Base-by-base conservation (phyloP, 129 eudicot genomes). In the Chrysanthemum seticuspe region DNA sequence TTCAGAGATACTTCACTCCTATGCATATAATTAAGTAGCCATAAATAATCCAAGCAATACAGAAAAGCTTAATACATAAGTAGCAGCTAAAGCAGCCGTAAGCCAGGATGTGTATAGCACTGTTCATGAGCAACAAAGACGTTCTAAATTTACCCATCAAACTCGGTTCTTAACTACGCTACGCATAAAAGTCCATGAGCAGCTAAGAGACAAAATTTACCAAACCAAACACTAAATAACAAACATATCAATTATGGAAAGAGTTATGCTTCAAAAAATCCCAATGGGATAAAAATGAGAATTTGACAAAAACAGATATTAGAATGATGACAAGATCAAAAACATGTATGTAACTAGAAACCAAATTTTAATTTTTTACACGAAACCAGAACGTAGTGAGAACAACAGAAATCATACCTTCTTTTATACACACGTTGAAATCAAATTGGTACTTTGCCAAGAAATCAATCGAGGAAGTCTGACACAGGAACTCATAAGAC, bases 401-500 rank as follows among this genome's bases (percentile, higher is more conserved):
- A 29, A 29, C 31, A 29, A 29, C 31, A 29, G 31, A 29, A 19
- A 62, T 25, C 8, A 8, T 79, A 95, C 99, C 99, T 84, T 95
- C 90, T 59, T 82, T 79, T 23, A 95, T 73, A 71, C 97, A 95
- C 70, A 76, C 4, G 50, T 95, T 95, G 84, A 95, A 95, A 87
- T 95, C 97, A 76, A 95, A 95, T 72, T 88, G 96, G 79, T 88
- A 85, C 78, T 79, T 85, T 2, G 99, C 93, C 91, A 95, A 85
- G 84, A 95, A 95, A 62, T 90, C 99, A 67, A 95, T 78, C 4
- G 99, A 95, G 16, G 85, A 72, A 64, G 99, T 90, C 82, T 95
- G 99, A 82, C 96, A 95, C 59, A 88, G 68, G 76, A 95, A 95
- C 83, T 90, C 97, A 72, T 68, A 70, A 4, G 96, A 81, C 13